phyloP scores from a whole-genome alignment of 345 rosid species.

The Nasturtium officinale region DNA sequence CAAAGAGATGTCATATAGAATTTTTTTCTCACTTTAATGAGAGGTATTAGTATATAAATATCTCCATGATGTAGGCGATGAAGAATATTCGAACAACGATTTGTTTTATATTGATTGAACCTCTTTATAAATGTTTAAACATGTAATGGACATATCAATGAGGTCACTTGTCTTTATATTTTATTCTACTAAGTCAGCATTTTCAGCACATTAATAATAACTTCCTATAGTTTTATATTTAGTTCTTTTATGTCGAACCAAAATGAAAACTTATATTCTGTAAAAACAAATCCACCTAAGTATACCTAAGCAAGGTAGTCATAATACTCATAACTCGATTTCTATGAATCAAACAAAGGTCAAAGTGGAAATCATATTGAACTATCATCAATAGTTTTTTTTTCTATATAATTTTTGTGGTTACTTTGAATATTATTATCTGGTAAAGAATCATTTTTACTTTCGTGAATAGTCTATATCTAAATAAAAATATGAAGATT shows the following conservation, averaged over 20 bases:
- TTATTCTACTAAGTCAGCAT: constrained; percentile 29
- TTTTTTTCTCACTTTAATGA: constrained; percentile 22
- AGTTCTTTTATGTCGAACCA: background rate
- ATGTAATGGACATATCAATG: constrained; percentile 35
- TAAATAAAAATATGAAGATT: no score
- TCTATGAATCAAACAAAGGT: background rate
- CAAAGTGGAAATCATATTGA: background rate
- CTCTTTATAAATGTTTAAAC: constrained; percentile 28
- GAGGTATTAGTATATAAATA: constrained; percentile 25
- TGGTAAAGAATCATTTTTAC: background rate
- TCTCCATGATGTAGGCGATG: constrained; percentile 34
- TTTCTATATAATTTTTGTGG: no score
- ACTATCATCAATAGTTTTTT: no score
- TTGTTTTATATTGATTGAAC: constrained; percentile 38
- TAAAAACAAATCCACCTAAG: background rate
- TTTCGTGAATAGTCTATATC: no score
- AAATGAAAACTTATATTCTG: background rate
- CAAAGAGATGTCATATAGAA: constrained; percentile 33
- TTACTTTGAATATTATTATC: background rate
- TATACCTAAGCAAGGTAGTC: background rate
- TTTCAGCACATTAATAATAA: constrained; percentile 26
- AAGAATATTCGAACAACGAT: constrained; percentile 35
- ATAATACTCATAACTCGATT: background rate
- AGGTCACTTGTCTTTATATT: constrained; percentile 28
- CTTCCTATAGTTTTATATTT: background rate